Evolutionary conservation across 2,329 filamentous ascomycete genomes (phyloP), one percentile per base, ranked within the genome.

Genomic region (Ophiognomonia clavigignenti-juglandacearum): DNA sequence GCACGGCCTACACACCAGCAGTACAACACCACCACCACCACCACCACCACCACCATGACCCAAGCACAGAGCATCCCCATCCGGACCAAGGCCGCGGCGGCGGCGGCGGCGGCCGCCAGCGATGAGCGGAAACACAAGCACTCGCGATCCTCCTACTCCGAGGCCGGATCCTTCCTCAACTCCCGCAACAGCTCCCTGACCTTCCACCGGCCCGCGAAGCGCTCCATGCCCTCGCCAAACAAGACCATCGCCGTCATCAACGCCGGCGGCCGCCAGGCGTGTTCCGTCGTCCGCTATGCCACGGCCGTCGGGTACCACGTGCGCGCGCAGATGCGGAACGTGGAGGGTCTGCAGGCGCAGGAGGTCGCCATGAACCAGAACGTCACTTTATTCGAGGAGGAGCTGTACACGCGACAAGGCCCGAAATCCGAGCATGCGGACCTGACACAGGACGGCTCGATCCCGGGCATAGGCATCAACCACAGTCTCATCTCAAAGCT

Each of bases 191-290:
- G 79, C 56, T 82, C 78, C 19, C 57, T 80, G 50, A 80, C 72
- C n/a, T 80, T 80, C 56, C 36, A 41, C n/a, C 77, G 78, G 18
- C 78, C 78, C 14, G 65, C 74, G 39, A 82, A 82, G 64, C 72
- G 78, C 56, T 68, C 76, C 56, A 80, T 78, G 69, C 74, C 75
- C 50, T 70, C 72, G 24, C 77, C 78, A 37, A 75, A 79, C 63
- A 93, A 91, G 72, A 93, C 87, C 46, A 89, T 95, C 61, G 92
- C 91, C 63, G 85, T 96, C 62, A 91, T 97, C 71, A 97, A 97
- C 70, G 89, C 89, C 63, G 92, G 89, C 64, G 93, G 93, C 61
- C 87, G 93, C 59, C 93, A 98, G 74, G 90, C 92, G 55, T 92
- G 92, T 49, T 96, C 91, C 50, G 83, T 98, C 61, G 93, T 96